These are phyloP conservation scores for Leccinum variicolor DNA, from an alignment of 768 basidiomycete species.

Conservation along the genomic window DNA sequence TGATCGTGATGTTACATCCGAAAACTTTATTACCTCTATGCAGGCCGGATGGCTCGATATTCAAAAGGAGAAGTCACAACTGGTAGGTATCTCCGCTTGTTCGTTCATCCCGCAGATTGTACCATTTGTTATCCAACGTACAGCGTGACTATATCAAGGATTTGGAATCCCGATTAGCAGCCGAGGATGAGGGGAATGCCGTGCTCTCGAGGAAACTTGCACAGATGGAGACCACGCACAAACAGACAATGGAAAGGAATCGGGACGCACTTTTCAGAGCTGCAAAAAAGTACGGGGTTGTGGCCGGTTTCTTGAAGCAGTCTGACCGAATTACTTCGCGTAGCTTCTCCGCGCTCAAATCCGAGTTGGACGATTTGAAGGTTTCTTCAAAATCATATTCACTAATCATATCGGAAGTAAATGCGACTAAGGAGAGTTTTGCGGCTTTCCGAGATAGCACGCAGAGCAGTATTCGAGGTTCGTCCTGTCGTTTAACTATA, in stretches of 20 bases:
- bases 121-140: background rate
- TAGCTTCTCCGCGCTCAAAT: slow-evolving; percentile 32
- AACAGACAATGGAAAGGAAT: slow-evolving; percentile 10
- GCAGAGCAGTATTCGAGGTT: slow-evolving; percentile 26
- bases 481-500: background rate
- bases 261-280: slow-evolving; percentile 17
- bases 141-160: slow-evolving; percentile 19
- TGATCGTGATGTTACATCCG: background rate
- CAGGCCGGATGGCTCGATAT: background rate
- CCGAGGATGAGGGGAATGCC: slow-evolving; percentile 13
- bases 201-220: slow-evolving; percentile 11
- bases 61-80: slow-evolving; percentile 7
- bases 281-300: slow-evolving; percentile 17
- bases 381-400: slow-evolving; percentile 21
- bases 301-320: background rate
- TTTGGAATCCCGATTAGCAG: slow-evolving; percentile 19
- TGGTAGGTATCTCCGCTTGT: slow-evolving; percentile 5
- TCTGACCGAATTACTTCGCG: background rate
- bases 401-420: slow-evolving; percentile 22
- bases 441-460: slow-evolving; percentile 20
- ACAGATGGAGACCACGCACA: slow-evolving; percentile 15
- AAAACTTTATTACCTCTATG: slow-evolving; percentile 5
- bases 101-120: background rate
- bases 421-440: slow-evolving; percentile 24
- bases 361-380: slow-evolving; percentile 27